phyloP scores from a whole-genome alignment of 208 protist genomes.

The Naegleria fowleri region DNA sequence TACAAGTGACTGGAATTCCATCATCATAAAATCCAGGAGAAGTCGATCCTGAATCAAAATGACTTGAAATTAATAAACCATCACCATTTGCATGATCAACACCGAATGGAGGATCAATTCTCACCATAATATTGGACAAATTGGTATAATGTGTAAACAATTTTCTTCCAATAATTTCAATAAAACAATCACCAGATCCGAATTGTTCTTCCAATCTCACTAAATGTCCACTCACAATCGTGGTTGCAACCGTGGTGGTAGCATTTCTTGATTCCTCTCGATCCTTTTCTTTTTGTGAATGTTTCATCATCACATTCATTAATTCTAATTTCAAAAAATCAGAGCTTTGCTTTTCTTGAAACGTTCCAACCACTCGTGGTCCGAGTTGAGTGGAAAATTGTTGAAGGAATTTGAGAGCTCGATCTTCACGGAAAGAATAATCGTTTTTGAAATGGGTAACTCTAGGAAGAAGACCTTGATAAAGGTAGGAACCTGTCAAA shows the following conservation, averaged over 20 bases:
- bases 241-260: no score
- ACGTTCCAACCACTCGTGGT: not conserved
- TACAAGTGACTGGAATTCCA: constrained; percentile 8
- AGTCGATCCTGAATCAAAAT: not conserved
- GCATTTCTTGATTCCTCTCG: no score
- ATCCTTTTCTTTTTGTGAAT: no score
- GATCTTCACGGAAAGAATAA: not conserved
- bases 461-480: no score
- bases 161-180: not conserved
- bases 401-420: not conserved
- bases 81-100: not conserved
- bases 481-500: no score
- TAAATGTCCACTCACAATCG: not conserved
- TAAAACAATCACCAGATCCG: not conserved
- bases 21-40: constrained; percentile 20
- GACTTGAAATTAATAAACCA: not conserved
- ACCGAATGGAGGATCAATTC: not conserved
- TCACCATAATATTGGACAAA: constrained; percentile 6
- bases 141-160: not conserved
- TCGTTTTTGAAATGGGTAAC: not conserved
- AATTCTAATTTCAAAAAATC: not conserved
- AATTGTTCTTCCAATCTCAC: not conserved
- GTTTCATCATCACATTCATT: no score
- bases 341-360: not conserved
- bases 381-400: not conserved